A percentile compares a stretch with the other conserved stretches of the same genome.
These are phyloP conservation scores for Thozetella sp. DNA, from an alignment of 495 filamentous ascomycete species.

Conservation along the genomic window DNA sequence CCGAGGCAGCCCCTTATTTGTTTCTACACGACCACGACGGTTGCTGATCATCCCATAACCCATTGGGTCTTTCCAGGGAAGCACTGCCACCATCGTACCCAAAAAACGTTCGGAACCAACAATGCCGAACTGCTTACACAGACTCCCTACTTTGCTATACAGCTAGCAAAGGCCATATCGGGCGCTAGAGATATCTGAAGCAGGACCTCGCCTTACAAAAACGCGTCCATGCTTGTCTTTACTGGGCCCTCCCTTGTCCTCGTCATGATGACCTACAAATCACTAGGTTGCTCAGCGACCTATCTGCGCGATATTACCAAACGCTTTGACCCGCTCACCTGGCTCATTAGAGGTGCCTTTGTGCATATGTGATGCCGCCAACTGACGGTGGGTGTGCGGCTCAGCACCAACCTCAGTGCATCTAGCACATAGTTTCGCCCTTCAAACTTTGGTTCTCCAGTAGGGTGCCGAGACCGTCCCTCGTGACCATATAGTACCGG, in stretches of 20 bases:
- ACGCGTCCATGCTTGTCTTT: background rate
- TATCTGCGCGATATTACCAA: background rate
- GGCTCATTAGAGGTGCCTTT: background rate
- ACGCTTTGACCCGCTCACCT: background rate
- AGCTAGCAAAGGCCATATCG: background rate
- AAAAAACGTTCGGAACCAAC: no score
- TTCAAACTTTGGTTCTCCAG: background rate
- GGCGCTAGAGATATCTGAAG: background rate
- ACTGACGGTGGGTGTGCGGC: background rate
- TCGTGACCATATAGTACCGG: background rate
- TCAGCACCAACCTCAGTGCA: background rate
- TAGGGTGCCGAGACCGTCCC: background rate
- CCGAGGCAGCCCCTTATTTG: no score
- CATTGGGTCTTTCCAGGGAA: no score
- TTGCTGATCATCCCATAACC: no score
- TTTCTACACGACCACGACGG: no score
- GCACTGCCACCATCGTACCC: no score
- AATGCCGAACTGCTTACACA: no score
- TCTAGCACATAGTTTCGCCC: background rate
- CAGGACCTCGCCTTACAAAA: no score
- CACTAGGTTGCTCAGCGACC: background rate
- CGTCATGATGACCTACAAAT: background rate
- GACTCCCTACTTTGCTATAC: no score
- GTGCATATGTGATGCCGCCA: background rate
- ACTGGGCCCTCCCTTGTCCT: background rate